Evolutionary conservation across 1,139 yeast genomes (phyloP).

Genomic region (Suhomyces bokatorum): DNA sequence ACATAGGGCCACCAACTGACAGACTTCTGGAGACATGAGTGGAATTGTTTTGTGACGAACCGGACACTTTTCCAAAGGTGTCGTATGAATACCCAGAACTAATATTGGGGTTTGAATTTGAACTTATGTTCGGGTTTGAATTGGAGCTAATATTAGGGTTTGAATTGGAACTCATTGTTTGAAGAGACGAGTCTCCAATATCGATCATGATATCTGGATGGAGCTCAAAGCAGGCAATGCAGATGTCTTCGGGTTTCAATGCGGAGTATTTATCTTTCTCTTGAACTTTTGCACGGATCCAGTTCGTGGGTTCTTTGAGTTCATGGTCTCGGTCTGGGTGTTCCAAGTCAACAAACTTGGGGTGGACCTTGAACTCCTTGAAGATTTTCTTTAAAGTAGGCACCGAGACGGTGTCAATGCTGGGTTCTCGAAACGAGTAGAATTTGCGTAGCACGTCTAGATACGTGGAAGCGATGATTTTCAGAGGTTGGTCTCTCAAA

Average conservation of each 20-base stretch:
- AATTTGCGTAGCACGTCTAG: conserved; percentile 2
- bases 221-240: conserved; percentile 34
- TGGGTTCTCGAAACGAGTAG: neutral
- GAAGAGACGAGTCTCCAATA: conserved; percentile 6
- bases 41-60: conserved; percentile 2
- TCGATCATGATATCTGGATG: conserved; percentile 23
- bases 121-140: neutral
- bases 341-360: conserved; percentile 39
- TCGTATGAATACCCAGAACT: neutral
- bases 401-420: neutral
- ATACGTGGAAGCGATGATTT: conserved; percentile 14
- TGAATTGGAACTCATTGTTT: neutral
- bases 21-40: conserved; percentile 27
- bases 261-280: neutral
- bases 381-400: conserved; percentile 15
- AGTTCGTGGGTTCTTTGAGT: conserved; percentile 35
- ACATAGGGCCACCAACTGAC: conserved; percentile 30
- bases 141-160: neutral
- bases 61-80: conserved; percentile 1
- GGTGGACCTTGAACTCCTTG: conserved; percentile 46
- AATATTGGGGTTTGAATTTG: neutral
- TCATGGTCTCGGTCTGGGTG: conserved; percentile 40
- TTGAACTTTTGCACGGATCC: conserved; percentile 21
- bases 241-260: conserved; percentile 34
- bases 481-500: conserved; percentile 15